Base-by-base conservation (phyloP, 2,329 filamentous ascomycete genomes). In the Bimuria novae-zelandiae region DNA sequence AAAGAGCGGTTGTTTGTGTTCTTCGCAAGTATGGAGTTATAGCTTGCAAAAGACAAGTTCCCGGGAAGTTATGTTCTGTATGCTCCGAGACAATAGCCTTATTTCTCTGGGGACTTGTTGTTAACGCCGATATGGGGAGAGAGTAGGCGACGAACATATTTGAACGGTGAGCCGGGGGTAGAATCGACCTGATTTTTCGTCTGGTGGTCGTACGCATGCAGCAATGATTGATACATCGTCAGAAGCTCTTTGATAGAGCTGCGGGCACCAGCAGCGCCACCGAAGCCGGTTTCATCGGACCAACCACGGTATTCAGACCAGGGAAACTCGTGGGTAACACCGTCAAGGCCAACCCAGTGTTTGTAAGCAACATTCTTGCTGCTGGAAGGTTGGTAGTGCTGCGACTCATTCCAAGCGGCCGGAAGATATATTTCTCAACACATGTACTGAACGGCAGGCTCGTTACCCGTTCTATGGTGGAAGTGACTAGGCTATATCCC, bases 401-500 rank as follows among this genome's bases (percentile, higher is more conserved):
- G 30, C 48, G 42, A 14, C 33, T 48, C 47, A 55, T 48, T 4
- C 27, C 16, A 2, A 55, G 37, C n/a, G 36, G 48, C 0, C 30
- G n/a, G 7, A 55, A 48, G 10, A 51, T 32, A 17, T 21, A 46
- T 40, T 55, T n/a, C 19, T 43, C 12, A 12, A 48, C 47, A 37
- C 36, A 42, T 3, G 37, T 17, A 3, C 25, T 19, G 16, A 55
- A 16, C 8, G 41, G 25, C 3, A 21, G 11, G 21, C 49, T 47
- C 4, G 50, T 54, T 14, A 56, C 42, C 35, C 41, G 16, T 14
- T 51, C 40, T 1, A 56, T 37, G 21, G 50, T 21, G 14, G 49
- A 23, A 1, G 7, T 29, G 2, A 49, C n/a, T 6, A 63, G 45
- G 4, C 19, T n/a, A 37, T 57, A 63, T 37, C 56, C 55, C 60